A percentile compares a stretch with the other conserved stretches of the same genome.
Conservation (phyloP, 805 yeast genomes). For the Lipomyces chichibuensis region DNA sequence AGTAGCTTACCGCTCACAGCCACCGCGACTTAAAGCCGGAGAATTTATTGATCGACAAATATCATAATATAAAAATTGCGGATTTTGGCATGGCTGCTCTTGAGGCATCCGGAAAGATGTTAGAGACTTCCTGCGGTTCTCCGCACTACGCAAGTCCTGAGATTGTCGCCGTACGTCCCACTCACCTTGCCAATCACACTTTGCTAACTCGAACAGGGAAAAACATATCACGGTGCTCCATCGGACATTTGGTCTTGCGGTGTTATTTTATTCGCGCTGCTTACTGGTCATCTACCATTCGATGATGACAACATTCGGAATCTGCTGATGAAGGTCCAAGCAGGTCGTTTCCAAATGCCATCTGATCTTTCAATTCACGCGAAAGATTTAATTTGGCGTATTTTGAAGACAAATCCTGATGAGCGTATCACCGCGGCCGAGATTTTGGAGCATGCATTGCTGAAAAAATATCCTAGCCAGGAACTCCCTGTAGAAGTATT, state of each 20-base stretch:
- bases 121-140: conserved; percentile 96
- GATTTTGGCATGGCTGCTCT: conserved; percentile 99
- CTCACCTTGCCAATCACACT: neutral
- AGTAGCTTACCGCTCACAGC: conserved; percentile 9
- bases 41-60: conserved; percentile 74
- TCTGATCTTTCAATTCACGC: conserved; percentile 79
- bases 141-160: conserved; percentile 99
- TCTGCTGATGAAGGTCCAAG: conserved; percentile 84
- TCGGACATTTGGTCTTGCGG: conserved; percentile 96
- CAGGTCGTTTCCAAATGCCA: conserved; percentile 86
- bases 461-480: conserved; percentile 63
- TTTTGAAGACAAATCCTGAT: conserved; percentile 81
- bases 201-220: conserved; percentile 52
- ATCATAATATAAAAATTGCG: conserved; percentile 90
- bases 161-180: conserved; percentile 63
- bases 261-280: conserved; percentile 85
- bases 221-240: conserved; percentile 93
- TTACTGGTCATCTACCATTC: conserved; percentile 94
- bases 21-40: conserved; percentile 82
- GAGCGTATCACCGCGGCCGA: conserved; percentile 77
- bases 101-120: conserved; percentile 74
- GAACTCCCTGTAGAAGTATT: conserved; percentile 14
- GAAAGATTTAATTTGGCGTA: conserved; percentile 75
- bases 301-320: conserved; percentile 95
- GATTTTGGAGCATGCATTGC: conserved; percentile 77